A percentile compares a stretch with the other conserved stretches of the same genome.
Evolutionary conservation across 768 basidiomycete genomes (phyloP).

Genomic region (Lactarius tabidus): DNA sequence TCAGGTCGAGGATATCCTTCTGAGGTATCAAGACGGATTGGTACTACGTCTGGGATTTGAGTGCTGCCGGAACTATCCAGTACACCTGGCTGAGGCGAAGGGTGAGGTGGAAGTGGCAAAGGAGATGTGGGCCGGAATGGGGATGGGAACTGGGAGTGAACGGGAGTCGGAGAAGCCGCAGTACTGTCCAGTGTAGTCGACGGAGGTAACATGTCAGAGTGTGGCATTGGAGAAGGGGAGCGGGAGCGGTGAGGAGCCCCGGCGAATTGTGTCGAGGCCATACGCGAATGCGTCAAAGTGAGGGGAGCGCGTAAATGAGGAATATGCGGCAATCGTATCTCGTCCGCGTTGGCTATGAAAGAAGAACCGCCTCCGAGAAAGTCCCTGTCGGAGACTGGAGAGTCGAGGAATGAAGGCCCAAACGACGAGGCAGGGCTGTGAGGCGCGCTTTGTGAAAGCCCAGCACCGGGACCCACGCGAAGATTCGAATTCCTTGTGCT

Average conservation of each 20-base stretch:
- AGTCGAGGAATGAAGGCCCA: background rate
- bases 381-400: background rate
- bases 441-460: background rate
- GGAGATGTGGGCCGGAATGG: background rate
- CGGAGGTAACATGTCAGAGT: background rate
- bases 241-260: background rate
- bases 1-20: background rate
- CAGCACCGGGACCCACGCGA: background rate
- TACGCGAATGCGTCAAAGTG: background rate
- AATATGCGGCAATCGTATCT: background rate
- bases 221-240: background rate
- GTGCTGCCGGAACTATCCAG: background rate
- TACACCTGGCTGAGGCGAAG: background rate
- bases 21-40: background rate
- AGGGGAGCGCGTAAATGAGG: background rate
- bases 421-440: background rate
- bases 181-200: background rate
- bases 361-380: background rate
- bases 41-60: background rate
- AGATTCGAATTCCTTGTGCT: background rate
- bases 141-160: background rate
- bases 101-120: background rate
- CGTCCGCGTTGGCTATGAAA: background rate
- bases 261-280: background rate
- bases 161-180: too few species aligned